A percentile compares a stretch with the other conserved stretches of the same genome.
Conservation (phyloP, 768 basidiomycete species). For the Collybiopsis confluens region DNA sequence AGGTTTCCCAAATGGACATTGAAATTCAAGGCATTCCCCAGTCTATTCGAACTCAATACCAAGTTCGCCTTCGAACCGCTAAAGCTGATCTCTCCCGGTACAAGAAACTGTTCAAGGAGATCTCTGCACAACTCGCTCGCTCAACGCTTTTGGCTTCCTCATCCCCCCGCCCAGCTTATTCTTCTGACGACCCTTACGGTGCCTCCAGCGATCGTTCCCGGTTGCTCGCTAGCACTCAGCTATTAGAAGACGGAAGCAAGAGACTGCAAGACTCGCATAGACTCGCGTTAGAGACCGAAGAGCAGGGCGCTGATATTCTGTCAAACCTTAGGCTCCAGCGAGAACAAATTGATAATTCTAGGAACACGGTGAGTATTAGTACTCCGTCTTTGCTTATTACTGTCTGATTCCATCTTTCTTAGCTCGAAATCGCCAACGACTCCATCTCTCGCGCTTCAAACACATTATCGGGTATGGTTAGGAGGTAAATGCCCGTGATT, state of each 20-base stretch:
- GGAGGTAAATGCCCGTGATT: slow-evolving; percentile 58
- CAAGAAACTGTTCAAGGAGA: slow-evolving; percentile 79
- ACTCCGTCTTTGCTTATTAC: not conserved
- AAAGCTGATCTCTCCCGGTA: slow-evolving; percentile 72
- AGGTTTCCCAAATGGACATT: slow-evolving; percentile 99
- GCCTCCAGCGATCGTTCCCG: slow-evolving; percentile 70
- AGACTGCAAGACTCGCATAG: slow-evolving; percentile 88
- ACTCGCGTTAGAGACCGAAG: slow-evolving; percentile 93
- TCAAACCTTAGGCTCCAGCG: slow-evolving; percentile 80
- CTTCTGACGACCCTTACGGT: slow-evolving; percentile 80
- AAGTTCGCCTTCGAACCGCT: slow-evolving; percentile 65
- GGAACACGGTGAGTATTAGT: slow-evolving; percentile 67
- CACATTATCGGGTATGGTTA: slow-evolving; percentile 93
- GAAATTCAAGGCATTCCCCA: slow-evolving; percentile 94
- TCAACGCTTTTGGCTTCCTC: slow-evolving; percentile 70
- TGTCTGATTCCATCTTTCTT: slow-evolving; percentile 4
- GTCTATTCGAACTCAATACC: slow-evolving; percentile 74
- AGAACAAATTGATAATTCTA: slow-evolving; percentile 91
- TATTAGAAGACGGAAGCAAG: slow-evolving; percentile 80
- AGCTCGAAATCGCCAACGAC: slow-evolving; percentile 84
- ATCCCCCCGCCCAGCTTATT: slow-evolving; percentile 23
- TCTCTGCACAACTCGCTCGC: slow-evolving; percentile 66
- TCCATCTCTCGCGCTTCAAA: slow-evolving; percentile 89
- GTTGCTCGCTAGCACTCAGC: slow-evolving; percentile 70
- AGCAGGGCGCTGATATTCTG: slow-evolving; percentile 90